phyloP scores from a whole-genome alignment of 306 rosid genomes.

The Medicago lupulina region DNA sequence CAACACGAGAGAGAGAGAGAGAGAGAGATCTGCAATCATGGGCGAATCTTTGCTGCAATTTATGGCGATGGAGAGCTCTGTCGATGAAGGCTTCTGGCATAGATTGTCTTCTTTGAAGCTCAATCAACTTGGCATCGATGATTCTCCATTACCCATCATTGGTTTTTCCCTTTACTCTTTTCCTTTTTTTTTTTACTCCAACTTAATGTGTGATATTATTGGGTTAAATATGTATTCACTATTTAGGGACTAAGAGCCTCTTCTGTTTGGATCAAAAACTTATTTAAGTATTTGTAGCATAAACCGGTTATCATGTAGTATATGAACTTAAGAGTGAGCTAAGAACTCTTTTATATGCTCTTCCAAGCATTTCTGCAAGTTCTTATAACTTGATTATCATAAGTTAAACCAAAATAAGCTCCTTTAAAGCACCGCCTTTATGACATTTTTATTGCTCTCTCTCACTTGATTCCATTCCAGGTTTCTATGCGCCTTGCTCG shows the following conservation, averaged over 20 bases:
- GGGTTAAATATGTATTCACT: too few relatives aligned
- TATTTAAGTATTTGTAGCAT: too few relatives aligned
- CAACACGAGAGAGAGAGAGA: constrained; percentile 19
- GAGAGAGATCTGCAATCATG: constrained; percentile 29
- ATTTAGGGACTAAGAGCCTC: too few relatives aligned
- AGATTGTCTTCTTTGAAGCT: constrained; percentile 87
- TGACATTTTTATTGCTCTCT: constrained; percentile 8
- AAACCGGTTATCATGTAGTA: too few relatives aligned
- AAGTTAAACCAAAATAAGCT: not conserved
- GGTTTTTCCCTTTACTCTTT: constrained; percentile 52
- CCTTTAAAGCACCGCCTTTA: not conserved
- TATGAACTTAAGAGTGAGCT: too few relatives aligned
- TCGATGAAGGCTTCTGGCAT: constrained; percentile 99
- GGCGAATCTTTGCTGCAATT: constrained; percentile 64
- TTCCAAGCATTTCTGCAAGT: not conserved
- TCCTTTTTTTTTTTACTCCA: too few relatives aligned
- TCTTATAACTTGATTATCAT: not conserved
- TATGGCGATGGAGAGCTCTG: constrained; percentile 85
- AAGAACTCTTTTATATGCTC: not conserved
- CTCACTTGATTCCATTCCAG: constrained; percentile 48
- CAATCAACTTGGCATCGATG: constrained; percentile 96
- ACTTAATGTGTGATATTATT: too few relatives aligned
- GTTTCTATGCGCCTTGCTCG: constrained; percentile 92
- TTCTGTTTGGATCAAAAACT: too few relatives aligned
- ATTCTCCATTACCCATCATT: constrained; percentile 76